These are phyloP conservation scores for Canariomyces notabilis DNA, from an alignment of 2,329 filamentous ascomycete genomes.

Conservation along the genomic window DNA sequence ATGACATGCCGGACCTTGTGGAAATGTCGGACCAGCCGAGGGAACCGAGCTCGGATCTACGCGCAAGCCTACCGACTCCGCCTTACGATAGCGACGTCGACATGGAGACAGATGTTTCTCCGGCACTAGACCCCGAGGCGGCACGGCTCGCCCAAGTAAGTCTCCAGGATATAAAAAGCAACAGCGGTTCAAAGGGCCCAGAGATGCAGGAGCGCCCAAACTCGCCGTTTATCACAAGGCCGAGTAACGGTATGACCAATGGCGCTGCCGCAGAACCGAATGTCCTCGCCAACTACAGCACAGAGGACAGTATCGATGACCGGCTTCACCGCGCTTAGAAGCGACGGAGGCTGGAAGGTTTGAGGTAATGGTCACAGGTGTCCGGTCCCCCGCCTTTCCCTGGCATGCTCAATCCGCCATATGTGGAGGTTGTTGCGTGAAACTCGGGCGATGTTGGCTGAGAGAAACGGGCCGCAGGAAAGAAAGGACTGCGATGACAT, in stretches of 20 bases:
- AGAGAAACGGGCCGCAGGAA: too few species aligned
- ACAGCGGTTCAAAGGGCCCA: not conserved
- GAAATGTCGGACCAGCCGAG: slow-evolving; percentile 1
- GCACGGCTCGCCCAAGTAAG: slow-evolving; percentile 15
- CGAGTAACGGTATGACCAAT: not conserved
- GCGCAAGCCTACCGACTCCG: not conserved
- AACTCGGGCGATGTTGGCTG: too few species aligned
- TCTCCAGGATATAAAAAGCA: slow-evolving; percentile 11
- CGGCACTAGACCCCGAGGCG: not conserved
- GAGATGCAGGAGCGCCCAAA: slow-evolving; percentile 20
- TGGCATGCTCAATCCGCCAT: not conserved
- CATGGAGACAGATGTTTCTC: slow-evolving; percentile 3
- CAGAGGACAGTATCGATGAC: not conserved
- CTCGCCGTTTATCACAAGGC: slow-evolving; percentile 1
- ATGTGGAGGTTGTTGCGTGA: too few species aligned
- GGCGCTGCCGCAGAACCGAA: not conserved
- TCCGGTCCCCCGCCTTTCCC: not conserved
- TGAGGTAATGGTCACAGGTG: not conserved
- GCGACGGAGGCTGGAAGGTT: not conserved
- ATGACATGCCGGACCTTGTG: slow-evolving; percentile 7
- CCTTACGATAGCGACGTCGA: slow-evolving; percentile 9
- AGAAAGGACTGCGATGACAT: not conserved
- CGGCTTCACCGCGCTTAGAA: slow-evolving; percentile 1
- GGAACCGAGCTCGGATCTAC: not conserved
- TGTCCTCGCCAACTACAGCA: slow-evolving; percentile 1